Evolutionary conservation across 805 yeast genomes (phyloP).

Genomic region (Yueomyces sinensis): DNA sequence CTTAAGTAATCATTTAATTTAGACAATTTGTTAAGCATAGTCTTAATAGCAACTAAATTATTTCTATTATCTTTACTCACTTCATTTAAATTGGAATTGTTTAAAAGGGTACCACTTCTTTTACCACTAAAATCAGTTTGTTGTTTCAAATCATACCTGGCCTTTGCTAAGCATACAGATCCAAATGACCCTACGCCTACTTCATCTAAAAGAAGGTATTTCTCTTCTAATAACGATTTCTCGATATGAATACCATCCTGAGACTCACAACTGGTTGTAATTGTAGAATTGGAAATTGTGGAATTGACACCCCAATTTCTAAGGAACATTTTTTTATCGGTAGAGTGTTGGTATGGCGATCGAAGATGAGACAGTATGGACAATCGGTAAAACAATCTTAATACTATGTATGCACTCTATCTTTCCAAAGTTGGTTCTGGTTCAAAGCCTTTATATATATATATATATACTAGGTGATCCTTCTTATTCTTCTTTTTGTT

Average conservation of each 20-base stretch:
- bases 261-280: too few species aligned
- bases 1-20: constrained; percentile 41
- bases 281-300: too few species aligned
- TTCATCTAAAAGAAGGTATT: constrained; percentile 38
- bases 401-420: too few species aligned
- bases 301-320: too few species aligned
- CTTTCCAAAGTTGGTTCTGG: too few species aligned
- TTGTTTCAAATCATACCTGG: constrained; percentile 14
- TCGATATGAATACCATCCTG: not conserved
- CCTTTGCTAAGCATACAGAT: constrained; percentile 49
- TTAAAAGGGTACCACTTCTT: not conserved
- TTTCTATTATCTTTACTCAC: constrained; percentile 1
- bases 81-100: not conserved
- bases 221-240: constrained; percentile 24
- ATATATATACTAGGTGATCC: too few species aligned
- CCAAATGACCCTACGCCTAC: constrained; percentile 75
- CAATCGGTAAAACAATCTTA: too few species aligned
- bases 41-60: constrained; percentile 62
- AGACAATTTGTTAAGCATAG: constrained; percentile 46
- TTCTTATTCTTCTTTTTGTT: too few species aligned
- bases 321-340: too few species aligned
- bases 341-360: too few species aligned
- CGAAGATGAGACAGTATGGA: too few species aligned
- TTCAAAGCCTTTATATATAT: too few species aligned
- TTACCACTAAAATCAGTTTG: constrained; percentile 1